Conservation (phyloP, 257 asterid species). For the Galeopsis tetrahit region DNA sequence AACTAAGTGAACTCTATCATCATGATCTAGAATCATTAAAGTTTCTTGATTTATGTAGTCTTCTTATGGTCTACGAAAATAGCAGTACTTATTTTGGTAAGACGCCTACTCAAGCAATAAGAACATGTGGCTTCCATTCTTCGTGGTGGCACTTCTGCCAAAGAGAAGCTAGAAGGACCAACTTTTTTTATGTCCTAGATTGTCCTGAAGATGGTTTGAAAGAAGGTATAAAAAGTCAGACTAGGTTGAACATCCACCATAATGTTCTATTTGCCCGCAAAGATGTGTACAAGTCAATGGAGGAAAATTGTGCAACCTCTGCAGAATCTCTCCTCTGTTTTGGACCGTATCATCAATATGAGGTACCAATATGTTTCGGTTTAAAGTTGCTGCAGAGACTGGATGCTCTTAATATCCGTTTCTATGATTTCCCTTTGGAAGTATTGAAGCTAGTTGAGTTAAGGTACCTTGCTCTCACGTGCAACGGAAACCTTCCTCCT, state of each 20-base stretch:
- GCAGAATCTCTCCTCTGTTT: not conserved
- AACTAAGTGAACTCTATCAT: too few species aligned
- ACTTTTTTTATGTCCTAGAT: not conserved
- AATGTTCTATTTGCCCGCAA: not conserved
- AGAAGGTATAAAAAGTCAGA: not conserved
- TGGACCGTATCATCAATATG: not conserved
- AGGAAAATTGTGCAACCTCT: not conserved
- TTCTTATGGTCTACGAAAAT: not conserved
- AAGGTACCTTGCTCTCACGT: not conserved
- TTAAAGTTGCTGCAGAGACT: not conserved
- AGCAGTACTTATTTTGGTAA: not conserved
- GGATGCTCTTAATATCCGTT: not conserved
- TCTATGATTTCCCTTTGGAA: not conserved
- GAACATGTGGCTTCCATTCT: not conserved
- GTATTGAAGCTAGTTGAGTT: not conserved
- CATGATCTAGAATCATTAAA: not conserved
- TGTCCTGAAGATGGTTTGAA: not conserved
- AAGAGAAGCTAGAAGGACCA: not conserved
- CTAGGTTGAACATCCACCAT: not conserved
- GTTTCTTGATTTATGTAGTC: not conserved
- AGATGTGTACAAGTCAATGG: not conserved
- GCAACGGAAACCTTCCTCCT: not conserved
- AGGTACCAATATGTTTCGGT: not conserved
- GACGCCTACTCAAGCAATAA: not conserved
- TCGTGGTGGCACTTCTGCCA: constrained; percentile 10